A percentile compares a stretch with the other conserved stretches of the same genome.
phyloP scores from a whole-genome alignment of 1,139 yeast genomes.

The Eremothecium sinecaudum region DNA sequence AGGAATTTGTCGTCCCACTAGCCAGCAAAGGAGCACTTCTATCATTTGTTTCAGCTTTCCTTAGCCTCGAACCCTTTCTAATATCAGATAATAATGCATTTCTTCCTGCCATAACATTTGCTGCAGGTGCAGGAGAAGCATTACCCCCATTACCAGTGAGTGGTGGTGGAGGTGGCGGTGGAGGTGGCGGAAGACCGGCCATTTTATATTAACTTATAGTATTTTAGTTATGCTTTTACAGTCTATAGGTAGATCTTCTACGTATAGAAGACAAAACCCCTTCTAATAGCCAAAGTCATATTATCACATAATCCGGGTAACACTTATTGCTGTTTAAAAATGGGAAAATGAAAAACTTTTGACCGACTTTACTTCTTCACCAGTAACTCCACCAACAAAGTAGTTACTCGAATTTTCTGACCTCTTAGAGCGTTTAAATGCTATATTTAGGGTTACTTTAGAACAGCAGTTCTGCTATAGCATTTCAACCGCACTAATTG shows the following conservation, averaged over 20 bases:
- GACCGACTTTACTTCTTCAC: background rate
- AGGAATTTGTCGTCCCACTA: slow-evolving; percentile 14
- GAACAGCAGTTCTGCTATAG: no score
- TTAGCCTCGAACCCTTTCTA: slow-evolving; percentile 64
- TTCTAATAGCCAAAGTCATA: background rate
- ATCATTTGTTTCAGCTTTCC: slow-evolving; percentile 70
- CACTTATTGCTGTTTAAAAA: background rate
- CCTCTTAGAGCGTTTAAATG: background rate
- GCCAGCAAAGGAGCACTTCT: slow-evolving; percentile 50
- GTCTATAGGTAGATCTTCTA: background rate
- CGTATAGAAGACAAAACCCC: no score
- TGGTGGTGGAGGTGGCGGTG: slow-evolving; percentile 29
- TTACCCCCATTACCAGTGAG: slow-evolving; percentile 11
- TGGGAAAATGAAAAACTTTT: background rate
- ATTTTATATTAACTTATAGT: slow-evolving; percentile 4
- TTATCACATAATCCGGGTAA: background rate
- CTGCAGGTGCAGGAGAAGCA: slow-evolving; percentile 19
- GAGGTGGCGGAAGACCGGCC: slow-evolving; percentile 30
- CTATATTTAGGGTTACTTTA: no score
- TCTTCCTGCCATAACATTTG: slow-evolving; percentile 38
- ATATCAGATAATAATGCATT: slow-evolving; percentile 84
- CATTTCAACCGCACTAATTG: no score
- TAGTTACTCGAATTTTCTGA: background rate
- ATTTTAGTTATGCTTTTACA: background rate
- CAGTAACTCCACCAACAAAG: background rate